Evolutionary conservation across 768 basidiomycete species (phyloP), one percentile per base, ranked within the genome.

Genomic region (Lactifluus volemus): DNA sequence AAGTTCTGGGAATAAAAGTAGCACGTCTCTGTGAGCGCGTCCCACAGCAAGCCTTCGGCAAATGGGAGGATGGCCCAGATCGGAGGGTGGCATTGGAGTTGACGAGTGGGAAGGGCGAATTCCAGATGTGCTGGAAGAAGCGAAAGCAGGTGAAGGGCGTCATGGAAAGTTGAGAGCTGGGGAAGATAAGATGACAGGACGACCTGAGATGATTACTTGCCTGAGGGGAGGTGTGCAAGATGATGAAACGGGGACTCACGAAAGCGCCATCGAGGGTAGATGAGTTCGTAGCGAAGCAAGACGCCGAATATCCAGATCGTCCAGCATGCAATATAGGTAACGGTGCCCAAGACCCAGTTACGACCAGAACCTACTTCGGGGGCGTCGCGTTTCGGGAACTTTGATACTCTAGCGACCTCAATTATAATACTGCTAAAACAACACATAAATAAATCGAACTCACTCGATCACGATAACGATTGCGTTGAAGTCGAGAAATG

Each of bases 401-500:
- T 25, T 25, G 25, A 1, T 25, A 25, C 25, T 25, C 25, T 25
- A 25, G 25, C 25, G 25, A 25, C 25, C 25, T 25, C 1, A 25
- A 25, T 25, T 25, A 25, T 25, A 95, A 78, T 2, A 85, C 81
- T 2, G 25, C 25, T 25, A 25, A 25, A 25, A 25, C 2, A 25
- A 25, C 25, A 25, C 25, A 25, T 25, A 25, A 25, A 25, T 25
- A 25, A 25, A 25, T 25, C 25, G 25, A 25, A 25, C 25, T 25
- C 25, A 25, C 25, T 25, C 25, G 25, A 25, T 25, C 25, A 25
- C 25, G 25, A 25, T 25, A 25, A 25, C 1, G 25, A 25, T 25
- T 1, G 86, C 84, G 71, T 94, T 93, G 72, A 93, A 92, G 69
- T 96, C 93, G 71, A 95, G 85, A 69, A 88, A 94, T 0, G 86